Base-by-base conservation (phyloP, 768 basidiomycete species). In the Phlegmacium glaucopus region DNA sequence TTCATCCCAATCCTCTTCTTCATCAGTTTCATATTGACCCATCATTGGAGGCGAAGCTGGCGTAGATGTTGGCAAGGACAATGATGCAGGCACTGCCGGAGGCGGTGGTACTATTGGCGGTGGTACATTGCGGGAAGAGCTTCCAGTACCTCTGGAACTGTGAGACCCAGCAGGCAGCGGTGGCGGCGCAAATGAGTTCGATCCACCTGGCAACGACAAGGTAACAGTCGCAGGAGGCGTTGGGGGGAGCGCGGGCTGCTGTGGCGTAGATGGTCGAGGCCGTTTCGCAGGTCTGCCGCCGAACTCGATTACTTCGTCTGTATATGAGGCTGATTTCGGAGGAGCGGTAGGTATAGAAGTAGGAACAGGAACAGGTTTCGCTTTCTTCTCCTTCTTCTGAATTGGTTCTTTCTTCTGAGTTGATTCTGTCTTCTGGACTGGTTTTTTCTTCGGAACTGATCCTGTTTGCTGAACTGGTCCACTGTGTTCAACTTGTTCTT, bases 21-120 rank as follows among this genome's bases (percentile, higher is more conserved):
- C 74, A 13, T 60, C 60, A 6, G 67, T 63, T 42, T 64, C 65
- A 11, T 64, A 63, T 1, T 50, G 42, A 12, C 22, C 22, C 22
- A 22, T 47, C 42, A 54, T 41, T 5, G 54, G 48, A 9, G 46
- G 41, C 17, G 58, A 50, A 5, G 57, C 65, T 12, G 52, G 54
- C 27, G 59, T 29, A 40, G 59, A 42, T 32, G 63, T 47, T 16
- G 38, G 45, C 22, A 22, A 22, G 22, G 22, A 22, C 5, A 22
- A 22, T 22, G 22, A 22, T 22, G 22, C 5, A 22, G 22, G n/a
- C 32, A n/a, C 52, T 9, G 56, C 64, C 9, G 51, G 52, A 32
- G 59, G 30, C 40, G 58, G 41, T 34, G 63, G 52, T 34, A 61
- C 53, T 52, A 61, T 47, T 52, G 42, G 39, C 34, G 37, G 28